Evolutionary conservation across 2,329 filamentous ascomycete genomes (phyloP).

Genomic region (Colletotrichum liriopes): DNA sequence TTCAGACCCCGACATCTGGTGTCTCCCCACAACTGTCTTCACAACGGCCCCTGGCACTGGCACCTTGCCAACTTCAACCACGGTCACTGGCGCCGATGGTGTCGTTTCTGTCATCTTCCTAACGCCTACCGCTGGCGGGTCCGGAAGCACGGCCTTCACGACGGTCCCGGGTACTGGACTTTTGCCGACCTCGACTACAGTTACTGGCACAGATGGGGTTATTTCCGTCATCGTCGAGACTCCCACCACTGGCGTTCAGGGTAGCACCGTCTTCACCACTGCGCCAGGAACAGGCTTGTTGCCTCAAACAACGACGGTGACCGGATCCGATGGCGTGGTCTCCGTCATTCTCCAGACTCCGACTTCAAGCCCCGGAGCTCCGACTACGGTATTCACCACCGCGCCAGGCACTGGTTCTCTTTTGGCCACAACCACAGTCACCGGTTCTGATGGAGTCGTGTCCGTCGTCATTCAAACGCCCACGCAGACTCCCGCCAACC

Average conservation of each 20-base stretch:
- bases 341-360: neutral
- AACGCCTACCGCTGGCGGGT: neutral
- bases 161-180: neutral
- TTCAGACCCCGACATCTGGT: neutral
- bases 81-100: conserved; percentile 9
- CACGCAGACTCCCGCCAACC: too few relatives aligned
- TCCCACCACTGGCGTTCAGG: neutral
- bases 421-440: too few relatives aligned
- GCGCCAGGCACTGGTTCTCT: neutral
- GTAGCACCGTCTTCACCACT: neutral
- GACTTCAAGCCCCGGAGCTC: neutral
- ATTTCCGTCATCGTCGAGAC: neutral
- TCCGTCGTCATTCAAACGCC: too few relatives aligned
- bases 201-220: neutral
- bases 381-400: conserved; percentile 5
- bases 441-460: too few relatives aligned
- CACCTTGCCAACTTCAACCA: neutral
- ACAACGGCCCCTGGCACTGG: conserved; percentile 13
- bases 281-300: neutral
- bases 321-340: neutral
- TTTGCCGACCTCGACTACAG: neutral
- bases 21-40: neutral
- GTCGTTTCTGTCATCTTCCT: conserved; percentile 11
- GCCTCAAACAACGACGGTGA: neutral
- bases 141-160: neutral